A percentile compares a stretch with the other conserved stretches of the same genome.
phyloP scores from a whole-genome alignment of 169 alveolate species.

The Besnoitia besnoiti region DNA sequence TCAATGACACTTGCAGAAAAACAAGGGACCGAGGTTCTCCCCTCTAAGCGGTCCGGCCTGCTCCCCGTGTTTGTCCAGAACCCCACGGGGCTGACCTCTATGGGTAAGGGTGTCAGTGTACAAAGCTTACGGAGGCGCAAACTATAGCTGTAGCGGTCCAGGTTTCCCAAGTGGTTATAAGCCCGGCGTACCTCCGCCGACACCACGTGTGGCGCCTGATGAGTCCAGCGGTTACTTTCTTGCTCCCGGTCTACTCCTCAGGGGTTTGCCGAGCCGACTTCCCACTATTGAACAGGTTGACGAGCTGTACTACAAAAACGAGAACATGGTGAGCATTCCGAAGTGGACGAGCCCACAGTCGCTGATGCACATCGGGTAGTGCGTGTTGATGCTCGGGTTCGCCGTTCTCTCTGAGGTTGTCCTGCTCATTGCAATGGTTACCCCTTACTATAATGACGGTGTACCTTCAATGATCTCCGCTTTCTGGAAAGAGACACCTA shows the following conservation, averaged over 20 bases:
- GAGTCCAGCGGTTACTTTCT: not conserved
- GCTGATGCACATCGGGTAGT: not conserved
- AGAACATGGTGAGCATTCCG: slow-evolving; percentile 36
- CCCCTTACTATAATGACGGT: slow-evolving; percentile 52
- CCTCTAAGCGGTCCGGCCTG: not conserved
- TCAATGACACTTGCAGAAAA: not conserved
- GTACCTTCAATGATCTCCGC: not conserved
- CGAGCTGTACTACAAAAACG: slow-evolving; percentile 43
- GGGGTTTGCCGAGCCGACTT: not conserved
- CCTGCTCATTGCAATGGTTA: slow-evolving; percentile 46
- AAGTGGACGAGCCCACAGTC: not conserved
- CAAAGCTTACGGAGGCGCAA: too few species aligned
- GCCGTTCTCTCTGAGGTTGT: slow-evolving; percentile 51
- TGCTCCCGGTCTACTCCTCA: not conserved
- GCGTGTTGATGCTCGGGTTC: slow-evolving; percentile 39
- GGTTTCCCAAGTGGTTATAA: slow-evolving; percentile 18
- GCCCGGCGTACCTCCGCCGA: not conserved
- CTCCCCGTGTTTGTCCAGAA: slow-evolving; percentile 10
- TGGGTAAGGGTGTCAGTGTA: too few species aligned
- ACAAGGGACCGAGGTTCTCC: not conserved
- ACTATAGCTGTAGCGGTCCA: too few species aligned
- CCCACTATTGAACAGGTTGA: slow-evolving; percentile 64
- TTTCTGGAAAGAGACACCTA: not conserved
- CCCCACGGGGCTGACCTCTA: slow-evolving; percentile 7
- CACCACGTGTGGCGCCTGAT: not conserved